Base-by-base conservation (phyloP, 495 filamentous ascomycete species). In the Delitschia confertaspora region DNA sequence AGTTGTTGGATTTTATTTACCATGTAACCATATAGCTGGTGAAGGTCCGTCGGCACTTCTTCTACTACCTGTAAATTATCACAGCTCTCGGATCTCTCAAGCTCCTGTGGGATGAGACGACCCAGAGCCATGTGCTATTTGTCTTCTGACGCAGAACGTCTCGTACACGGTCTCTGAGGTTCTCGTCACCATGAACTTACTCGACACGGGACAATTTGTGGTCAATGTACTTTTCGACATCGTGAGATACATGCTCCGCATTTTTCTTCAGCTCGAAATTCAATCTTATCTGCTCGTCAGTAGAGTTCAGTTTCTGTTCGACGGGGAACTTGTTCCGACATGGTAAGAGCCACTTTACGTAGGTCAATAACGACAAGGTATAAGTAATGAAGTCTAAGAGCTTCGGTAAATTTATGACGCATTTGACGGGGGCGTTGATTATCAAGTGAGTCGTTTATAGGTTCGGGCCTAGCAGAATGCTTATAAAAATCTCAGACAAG, bases 401-500 rank as follows among this genome's bases (percentile, higher is more conserved):
- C 33, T 30, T 45, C 32, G 19, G 42, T 9, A 52, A 22, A 17
- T 37, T 24, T 6, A 24, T 17, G 7, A 45, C 33, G 42, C 42
- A 45, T 38, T 45, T 24, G 14, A 37, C 33, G 18, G 38, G 42
- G 3, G 44, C 44, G 26, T 47, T 27, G 26, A 40, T 25, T 19
- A 47, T 18, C 10, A 40, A 20, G 22, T 33, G 40, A 6, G 26
- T 26, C 1, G 3, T 36, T n/a, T 38, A 30, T 21, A 45, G 9
- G 32, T 11, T 6, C 13, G 38, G 29, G 34, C 68, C 64, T 32
- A 52, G 17, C 16, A 69, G n/a, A 7, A 69, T 67, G 26, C 57
- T 52, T 1, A 9, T 45, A 31, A 69, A 62, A 22, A 62, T 59
- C 11, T 34, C 34, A 0, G 25, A 57, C 3, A 70, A 32, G 6